Conservation (phyloP, 768 basidiomycete genomes). For the Pulveroboletus sp. region DNA sequence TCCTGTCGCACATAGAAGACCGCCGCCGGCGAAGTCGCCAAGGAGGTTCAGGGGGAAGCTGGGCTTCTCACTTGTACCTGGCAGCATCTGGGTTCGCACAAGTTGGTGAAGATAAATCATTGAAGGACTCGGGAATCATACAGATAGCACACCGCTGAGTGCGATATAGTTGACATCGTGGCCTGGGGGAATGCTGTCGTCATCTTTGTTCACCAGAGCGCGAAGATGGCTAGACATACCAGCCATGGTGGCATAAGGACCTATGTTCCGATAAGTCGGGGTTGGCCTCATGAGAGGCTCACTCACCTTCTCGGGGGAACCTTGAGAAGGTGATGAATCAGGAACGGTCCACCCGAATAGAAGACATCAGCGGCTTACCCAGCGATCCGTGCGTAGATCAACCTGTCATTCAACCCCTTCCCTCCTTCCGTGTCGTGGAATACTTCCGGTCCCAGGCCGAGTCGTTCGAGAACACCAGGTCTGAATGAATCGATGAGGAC, state of each 20-base stretch:
- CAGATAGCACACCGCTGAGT: constrained; percentile 68
- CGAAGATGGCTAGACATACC: constrained; percentile 37
- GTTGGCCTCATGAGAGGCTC: neutral
- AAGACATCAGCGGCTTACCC: constrained; percentile 46
- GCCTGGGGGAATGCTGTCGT: constrained; percentile 36
- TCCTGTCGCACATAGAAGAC: constrained; percentile 64
- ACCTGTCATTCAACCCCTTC: constrained; percentile 51
- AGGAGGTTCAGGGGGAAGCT: constrained; percentile 70
- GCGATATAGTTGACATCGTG: constrained; percentile 87
- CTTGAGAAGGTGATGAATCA: constrained; percentile 28
- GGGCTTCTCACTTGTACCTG: constrained; percentile 59
- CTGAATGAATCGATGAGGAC: constrained; percentile 81
- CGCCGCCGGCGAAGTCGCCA: constrained; percentile 82
- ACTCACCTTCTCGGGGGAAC: constrained; percentile 57
- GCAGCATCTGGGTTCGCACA: constrained; percentile 49
- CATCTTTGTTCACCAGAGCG: neutral
- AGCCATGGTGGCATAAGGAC: constrained; percentile 71
- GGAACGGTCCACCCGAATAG: neutral
- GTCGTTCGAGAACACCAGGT: constrained; percentile 75
- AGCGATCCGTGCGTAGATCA: constrained; percentile 71
- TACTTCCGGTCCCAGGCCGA: constrained; percentile 71
- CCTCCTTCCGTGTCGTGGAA: constrained; percentile 50
- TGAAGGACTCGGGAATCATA: constrained; percentile 23
- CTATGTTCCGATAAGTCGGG: constrained; percentile 34
- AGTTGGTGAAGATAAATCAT: neutral